phyloP scores from a whole-genome alignment of 2,329 filamentous ascomycete genomes.

The Sclerotiophoma versabilis region DNA sequence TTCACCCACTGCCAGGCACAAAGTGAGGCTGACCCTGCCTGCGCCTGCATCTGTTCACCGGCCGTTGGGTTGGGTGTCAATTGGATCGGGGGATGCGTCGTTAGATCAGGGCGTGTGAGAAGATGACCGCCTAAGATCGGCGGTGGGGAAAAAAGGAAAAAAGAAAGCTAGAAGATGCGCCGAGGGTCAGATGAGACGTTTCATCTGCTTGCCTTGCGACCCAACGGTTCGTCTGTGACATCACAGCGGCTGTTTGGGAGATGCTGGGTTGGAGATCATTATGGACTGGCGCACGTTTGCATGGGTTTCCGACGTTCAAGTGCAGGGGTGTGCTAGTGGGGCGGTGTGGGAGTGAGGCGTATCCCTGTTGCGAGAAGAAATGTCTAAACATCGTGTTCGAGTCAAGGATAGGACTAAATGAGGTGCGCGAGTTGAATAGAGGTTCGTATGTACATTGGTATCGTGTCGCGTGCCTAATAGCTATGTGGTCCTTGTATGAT shows the following conservation, averaged over 20 bases:
- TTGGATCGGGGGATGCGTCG: too few species aligned
- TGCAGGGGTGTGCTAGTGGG: not conserved
- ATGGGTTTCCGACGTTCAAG: too few species aligned
- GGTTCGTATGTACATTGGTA: slow-evolving; percentile 17
- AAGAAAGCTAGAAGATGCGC: not conserved
- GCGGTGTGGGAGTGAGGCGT: slow-evolving; percentile 12
- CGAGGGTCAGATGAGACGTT: not conserved
- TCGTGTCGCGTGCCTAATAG: slow-evolving; percentile 9
- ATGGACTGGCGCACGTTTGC: too few species aligned
- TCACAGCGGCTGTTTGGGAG: not conserved
- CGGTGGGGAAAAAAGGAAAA: not conserved
- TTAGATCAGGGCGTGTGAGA: too few species aligned
- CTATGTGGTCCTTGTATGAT: slow-evolving; percentile 10
- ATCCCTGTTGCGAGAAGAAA: not conserved
- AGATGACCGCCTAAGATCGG: not conserved
- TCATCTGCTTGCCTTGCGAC: slow-evolving; percentile 1
- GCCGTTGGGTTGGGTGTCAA: not conserved
- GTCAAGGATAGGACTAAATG: not conserved
- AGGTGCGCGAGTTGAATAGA: not conserved
- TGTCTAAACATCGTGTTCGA: not conserved
- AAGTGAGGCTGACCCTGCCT: not conserved
- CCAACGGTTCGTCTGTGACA: slow-evolving; percentile 1
- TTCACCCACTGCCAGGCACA: not conserved
- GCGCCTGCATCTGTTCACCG: not conserved
- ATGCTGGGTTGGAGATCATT: not conserved